Evolutionary conservation across 345 rosid genomes (phyloP).

Genomic region (Populus deltoides): DNA sequence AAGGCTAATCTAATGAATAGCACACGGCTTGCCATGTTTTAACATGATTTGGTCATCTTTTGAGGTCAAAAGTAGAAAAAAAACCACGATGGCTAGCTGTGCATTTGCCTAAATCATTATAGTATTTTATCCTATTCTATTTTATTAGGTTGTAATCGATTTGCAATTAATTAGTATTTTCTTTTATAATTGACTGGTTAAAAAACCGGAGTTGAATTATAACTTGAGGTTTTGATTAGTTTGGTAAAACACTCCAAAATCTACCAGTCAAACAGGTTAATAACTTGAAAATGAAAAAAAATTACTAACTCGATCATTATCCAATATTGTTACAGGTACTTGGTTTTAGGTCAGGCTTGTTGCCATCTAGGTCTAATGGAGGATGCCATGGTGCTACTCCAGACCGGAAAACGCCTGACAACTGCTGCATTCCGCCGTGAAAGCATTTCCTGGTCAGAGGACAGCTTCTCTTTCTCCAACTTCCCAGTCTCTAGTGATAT

Average conservation of each 20-base stretch:
- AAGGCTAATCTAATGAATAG: neutral
- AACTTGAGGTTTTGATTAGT: neutral
- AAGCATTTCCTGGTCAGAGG: conserved; percentile 83
- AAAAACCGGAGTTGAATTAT: neutral
- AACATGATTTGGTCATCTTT: neutral
- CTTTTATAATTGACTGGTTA: neutral
- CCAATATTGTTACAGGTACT: conserved; percentile 43
- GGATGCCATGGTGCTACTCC: conserved; percentile 93
- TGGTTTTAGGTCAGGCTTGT: conserved; percentile 87
- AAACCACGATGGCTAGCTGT: neutral
- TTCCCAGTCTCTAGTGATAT: conserved; percentile 31
- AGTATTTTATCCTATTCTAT: neutral
- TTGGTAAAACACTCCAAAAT: neutral
- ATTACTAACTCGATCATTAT: neutral
- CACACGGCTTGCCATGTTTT: neutral
- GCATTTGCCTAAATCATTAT: neutral
- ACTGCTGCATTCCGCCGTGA: conserved; percentile 90
- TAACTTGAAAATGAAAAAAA: neutral
- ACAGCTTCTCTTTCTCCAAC: conserved; percentile 63
- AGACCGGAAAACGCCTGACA: conserved; percentile 88
- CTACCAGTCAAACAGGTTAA: neutral
- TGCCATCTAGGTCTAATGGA: conserved; percentile 92
- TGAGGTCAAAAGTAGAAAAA: neutral
- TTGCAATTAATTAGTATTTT: neutral
- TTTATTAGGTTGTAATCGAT: neutral